Base-by-base conservation (phyloP, 805 yeast genomes). In the Phaffomyces antillensis region DNA sequence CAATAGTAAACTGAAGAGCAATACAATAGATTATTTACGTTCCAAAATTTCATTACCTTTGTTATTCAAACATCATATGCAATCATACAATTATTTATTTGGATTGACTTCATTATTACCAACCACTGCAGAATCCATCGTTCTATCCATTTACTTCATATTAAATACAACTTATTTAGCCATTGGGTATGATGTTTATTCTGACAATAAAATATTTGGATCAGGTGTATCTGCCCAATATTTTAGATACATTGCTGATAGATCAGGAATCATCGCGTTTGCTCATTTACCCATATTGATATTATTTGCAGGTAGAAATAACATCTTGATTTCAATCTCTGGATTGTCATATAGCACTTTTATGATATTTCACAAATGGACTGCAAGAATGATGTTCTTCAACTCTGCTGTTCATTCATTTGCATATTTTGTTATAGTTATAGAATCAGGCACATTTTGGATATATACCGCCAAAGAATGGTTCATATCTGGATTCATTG, bases 221-320 rank as follows among this genome's bases (percentile, higher is more conserved):
- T 30, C 50, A 5, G 46, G 46, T 17, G 34, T 51, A 0, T 10
- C 37, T 8, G 10, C 18, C 3, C 52, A 54, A 35, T 30, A 18
- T 3, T 23, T 40, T 8, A 47, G 55, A 34, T 52, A 51, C 23
- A 15, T 48, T 2, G 49, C 52, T 33, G 55, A 52, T 40, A 48
- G 55, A 50, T 47, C 58, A 17, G 62, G 61, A 18, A 47, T 56
- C 2, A 32, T 58, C 9, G 43, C 63, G 15, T 64, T 68, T 52
- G 65, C 66, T 1, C 67, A 67, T 36, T 52, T 81, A 48, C 91
- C 93, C 0, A 52, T 73, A 5, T 55, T 79, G 30, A 68, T 80
- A 18, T 57, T 84, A 32, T 81, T 86, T 58, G 83, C 86, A 8
- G 85, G 88, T 10, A 68, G 95, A 55, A 86, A 84, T 62, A 86